Evolutionary conservation across 495 filamentous ascomycete genomes (phyloP).

Genomic region (Haplographium delicatum): DNA sequence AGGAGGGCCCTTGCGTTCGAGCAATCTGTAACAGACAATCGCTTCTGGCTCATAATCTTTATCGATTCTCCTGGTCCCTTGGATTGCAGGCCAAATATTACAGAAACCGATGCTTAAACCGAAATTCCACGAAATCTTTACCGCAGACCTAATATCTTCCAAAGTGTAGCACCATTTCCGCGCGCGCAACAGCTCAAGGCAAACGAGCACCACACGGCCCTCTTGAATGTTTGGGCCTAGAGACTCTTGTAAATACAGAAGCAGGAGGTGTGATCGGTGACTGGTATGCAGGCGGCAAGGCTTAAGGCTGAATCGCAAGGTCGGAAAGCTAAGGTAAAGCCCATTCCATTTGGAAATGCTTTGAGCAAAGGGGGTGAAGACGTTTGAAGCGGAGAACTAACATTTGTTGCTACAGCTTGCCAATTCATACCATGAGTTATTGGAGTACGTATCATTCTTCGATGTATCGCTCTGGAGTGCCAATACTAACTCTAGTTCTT

Average conservation of each 20-base stretch:
- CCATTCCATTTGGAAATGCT: not conserved
- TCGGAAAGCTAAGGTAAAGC: constrained; percentile 84
- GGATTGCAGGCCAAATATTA: not conserved
- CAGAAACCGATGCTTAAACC: constrained; percentile 7
- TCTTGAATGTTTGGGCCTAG: constrained; percentile 25
- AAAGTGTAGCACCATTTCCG: not conserved
- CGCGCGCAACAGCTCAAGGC: not conserved
- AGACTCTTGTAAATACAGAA: constrained; percentile 17
- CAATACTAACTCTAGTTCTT: constrained; percentile 9
- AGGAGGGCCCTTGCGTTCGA: constrained; percentile 10
- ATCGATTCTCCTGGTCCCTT: constrained; percentile 5
- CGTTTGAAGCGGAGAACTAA: constrained; percentile 20
- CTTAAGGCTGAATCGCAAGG: constrained; percentile 83
- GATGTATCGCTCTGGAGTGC: constrained; percentile 12
- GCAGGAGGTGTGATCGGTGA: constrained; percentile 24
- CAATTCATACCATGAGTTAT: constrained; percentile 90
- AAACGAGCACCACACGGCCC: constrained; percentile 12
- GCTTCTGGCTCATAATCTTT: constrained; percentile 8
- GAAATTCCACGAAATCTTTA: not conserved
- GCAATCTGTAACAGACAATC: constrained; percentile 13
- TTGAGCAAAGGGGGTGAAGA: not conserved
- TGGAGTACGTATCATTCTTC: constrained; percentile 62
- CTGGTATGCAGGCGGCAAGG: constrained; percentile 56
- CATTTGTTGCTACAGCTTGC: constrained; percentile 61
- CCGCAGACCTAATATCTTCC: constrained; percentile 1